Percentiles rank a stretch among this genome's conserved stretches.
Conservation (phyloP, 257 asterid species). For the Solanum habrochaites region DNA sequence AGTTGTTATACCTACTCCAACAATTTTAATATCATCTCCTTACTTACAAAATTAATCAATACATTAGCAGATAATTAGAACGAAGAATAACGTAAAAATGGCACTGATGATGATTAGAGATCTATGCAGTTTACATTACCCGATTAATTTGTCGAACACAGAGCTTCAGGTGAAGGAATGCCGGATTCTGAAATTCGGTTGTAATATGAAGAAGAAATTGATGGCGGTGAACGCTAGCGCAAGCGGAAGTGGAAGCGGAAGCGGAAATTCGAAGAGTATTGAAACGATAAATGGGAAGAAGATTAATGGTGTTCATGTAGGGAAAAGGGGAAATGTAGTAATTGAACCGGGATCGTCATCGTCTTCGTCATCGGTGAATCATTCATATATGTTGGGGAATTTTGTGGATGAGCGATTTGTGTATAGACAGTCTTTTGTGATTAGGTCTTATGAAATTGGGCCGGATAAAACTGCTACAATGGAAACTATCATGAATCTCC, state of each 20-base stretch:
- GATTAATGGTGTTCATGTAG: constrained; percentile 44
- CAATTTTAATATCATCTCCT: neutral
- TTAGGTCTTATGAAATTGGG: constrained; percentile 91
- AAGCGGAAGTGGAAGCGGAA: neutral
- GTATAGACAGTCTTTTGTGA: constrained; percentile 58
- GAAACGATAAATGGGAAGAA: constrained; percentile 45
- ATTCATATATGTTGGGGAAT: constrained; percentile 42
- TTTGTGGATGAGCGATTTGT: constrained; percentile 50
- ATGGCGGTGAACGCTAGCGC: constrained; percentile 3
- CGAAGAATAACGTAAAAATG: neutral
- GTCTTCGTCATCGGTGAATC: neutral
- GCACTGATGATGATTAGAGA: neutral
- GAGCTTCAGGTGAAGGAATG: neutral
- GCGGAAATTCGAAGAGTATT: neutral
- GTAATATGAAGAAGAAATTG: neutral
- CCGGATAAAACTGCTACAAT: constrained; percentile 86
- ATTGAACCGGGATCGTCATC: neutral
- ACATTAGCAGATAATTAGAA: neutral
- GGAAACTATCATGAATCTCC: constrained; percentile 90
- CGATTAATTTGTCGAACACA: neutral
- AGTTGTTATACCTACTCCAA: neutral
- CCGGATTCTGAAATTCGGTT: neutral
- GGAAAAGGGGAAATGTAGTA: constrained; percentile 1
- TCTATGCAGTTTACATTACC: neutral
- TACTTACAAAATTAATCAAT: neutral